Base-by-base conservation (phyloP, 805 yeast species). In the Saturnispora serradocipensis region DNA sequence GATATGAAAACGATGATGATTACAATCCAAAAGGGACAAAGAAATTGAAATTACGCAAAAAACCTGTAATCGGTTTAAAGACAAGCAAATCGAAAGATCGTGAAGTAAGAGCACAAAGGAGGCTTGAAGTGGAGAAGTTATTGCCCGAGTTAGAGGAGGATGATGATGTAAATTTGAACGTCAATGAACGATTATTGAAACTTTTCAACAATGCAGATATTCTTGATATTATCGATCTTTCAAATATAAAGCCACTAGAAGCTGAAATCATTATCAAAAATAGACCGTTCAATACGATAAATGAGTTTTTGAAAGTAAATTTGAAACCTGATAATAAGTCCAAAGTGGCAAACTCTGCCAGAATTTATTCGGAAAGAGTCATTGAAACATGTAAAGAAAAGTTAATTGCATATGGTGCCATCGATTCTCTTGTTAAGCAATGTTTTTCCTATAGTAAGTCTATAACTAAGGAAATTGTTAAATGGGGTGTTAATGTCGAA, bases 351-450 rank as follows among this genome's bases (percentile, higher is more conserved):
- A 45, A 39, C 35, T 20, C 32, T n/a, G 15, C 18, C 8, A 50
- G 49, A 32, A 8, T n/a, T n/a, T 48, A 67, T 64, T 96, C 97
- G 10, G 84, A 84, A 59, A 78, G 80, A 61, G 74, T 88, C 46
- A 77, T 88, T 22, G 91, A 84, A 57, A 83, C 78, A 39, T 77
- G 90, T 4, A 77, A 78, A 45, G 71, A 76, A 56, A 84, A 88
- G 15, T 72, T 93, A 56, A 80, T 81, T 60, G 98, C 98, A 5
- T 93, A 93, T 65, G 84, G 82, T 55, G 98, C 99, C 0, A 96
- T 93, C 43, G 98, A 91, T 59, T 84, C 95, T n/a, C 72, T 93
- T 57, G 88, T 93, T 55, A 81, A 81, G 53, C 78, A 81, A 58
- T 93, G 99, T 70, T 81, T 89, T 9, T 77, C 78, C 16, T 83